Percentiles rank a stretch among this genome's conserved stretches.
phyloP scores from a whole-genome alignment of 2,329 filamentous ascomycete species.

The Nemania abortiva region DNA sequence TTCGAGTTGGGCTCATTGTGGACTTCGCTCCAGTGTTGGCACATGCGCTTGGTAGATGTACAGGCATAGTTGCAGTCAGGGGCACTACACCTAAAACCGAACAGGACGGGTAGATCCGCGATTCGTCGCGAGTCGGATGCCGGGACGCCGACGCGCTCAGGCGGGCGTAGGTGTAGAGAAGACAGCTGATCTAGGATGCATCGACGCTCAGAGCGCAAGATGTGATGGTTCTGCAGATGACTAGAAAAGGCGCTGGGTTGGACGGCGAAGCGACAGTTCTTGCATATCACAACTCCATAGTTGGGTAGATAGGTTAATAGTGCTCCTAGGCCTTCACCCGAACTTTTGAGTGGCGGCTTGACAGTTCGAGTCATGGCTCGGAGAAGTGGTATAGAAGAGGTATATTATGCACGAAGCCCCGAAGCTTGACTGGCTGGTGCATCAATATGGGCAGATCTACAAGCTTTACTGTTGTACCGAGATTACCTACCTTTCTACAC shows the following conservation, averaged over 20 bases:
- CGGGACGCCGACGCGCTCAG: constrained; percentile 24
- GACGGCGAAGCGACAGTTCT: constrained; percentile 30
- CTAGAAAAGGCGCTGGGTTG: constrained; percentile 34
- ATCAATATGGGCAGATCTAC: constrained; percentile 4
- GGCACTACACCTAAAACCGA: constrained; percentile 26
- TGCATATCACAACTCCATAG: constrained; percentile 33
- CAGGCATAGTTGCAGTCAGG: constrained; percentile 30
- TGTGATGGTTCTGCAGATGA: constrained; percentile 34
- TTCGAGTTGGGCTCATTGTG: constrained; percentile 33
- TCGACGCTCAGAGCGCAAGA: constrained; percentile 32
- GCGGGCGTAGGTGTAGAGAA: constrained; percentile 12
- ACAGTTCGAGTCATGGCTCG: constrained; percentile 23
- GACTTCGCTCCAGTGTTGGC: constrained; percentile 34
- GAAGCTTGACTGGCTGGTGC: no score
- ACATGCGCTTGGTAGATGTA: constrained; percentile 34
- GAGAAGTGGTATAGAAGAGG: background rate
- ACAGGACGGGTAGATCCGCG: constrained; percentile 20
- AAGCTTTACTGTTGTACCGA: background rate
- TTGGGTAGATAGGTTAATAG: constrained; percentile 27
- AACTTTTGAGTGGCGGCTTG: constrained; percentile 13
- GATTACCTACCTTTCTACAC: background rate
- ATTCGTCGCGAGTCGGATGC: constrained; percentile 21
- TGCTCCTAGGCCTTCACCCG: constrained; percentile 10
- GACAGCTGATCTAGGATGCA: constrained; percentile 27
- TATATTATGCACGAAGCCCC: background rate